Conservation (phyloP, 208 protist genomes). For the Crithidia bombi region DNA sequence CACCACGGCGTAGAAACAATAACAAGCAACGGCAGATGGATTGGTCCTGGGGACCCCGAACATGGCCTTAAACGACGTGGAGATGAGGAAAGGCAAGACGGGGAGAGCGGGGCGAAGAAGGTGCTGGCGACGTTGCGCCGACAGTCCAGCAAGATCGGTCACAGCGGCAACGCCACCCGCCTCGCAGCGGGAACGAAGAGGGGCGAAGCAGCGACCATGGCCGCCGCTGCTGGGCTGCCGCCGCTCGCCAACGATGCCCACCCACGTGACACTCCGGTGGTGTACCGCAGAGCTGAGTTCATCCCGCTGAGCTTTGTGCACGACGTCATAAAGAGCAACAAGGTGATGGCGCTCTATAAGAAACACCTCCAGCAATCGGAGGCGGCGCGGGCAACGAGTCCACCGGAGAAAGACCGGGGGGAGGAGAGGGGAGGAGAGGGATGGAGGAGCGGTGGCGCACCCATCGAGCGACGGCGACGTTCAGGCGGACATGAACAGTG, state of each 20-base stretch:
- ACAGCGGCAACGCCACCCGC: not conserved
- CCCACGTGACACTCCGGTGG: not conserved
- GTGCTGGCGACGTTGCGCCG: not conserved
- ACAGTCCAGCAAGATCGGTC: not conserved
- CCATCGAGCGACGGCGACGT: no score
- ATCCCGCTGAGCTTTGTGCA: constrained; percentile 54
- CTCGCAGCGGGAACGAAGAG: not conserved
- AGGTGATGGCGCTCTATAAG: constrained; percentile 21
- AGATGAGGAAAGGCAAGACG: not conserved
- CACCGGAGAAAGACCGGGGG: no score
- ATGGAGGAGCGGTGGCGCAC: no score
- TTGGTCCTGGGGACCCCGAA: no score
- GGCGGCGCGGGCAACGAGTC: no score
- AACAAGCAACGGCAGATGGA: no score
- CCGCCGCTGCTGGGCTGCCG: not conserved
- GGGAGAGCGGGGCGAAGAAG: not conserved
- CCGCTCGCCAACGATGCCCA: not conserved
- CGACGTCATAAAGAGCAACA: constrained; percentile 46
- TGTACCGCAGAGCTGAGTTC: constrained; percentile 53
- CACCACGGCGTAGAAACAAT: not conserved
- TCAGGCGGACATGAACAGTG: no score
- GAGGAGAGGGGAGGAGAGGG: no score
- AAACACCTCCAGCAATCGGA: constrained; percentile 24
- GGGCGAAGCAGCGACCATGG: not conserved
- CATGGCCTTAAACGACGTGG: not conserved